Evolutionary conservation across 2,329 filamentous ascomycete species (phyloP).

Genomic region (Davidsoniella australis): DNA sequence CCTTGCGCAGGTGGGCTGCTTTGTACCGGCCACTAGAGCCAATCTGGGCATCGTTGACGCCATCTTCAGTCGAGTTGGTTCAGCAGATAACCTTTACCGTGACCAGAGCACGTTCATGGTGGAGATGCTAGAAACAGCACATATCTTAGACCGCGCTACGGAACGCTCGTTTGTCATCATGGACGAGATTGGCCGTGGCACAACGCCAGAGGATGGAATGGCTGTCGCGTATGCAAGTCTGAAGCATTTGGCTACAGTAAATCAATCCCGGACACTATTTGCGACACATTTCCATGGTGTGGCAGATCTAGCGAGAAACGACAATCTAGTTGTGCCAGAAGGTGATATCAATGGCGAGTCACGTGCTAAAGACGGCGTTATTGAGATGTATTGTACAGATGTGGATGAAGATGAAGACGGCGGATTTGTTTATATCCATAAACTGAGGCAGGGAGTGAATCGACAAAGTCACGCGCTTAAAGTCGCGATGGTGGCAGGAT

Average conservation of each 20-base stretch:
- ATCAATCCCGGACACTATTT: slow-evolving; percentile 67
- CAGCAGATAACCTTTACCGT: slow-evolving; percentile 83
- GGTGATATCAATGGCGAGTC: neutral
- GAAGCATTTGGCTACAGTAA: slow-evolving; percentile 63
- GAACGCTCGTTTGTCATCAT: slow-evolving; percentile 82
- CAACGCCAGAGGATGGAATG: slow-evolving; percentile 78
- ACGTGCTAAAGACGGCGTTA: slow-evolving; percentile 11
- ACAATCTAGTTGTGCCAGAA: slow-evolving; percentile 11
- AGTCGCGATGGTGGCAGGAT: slow-evolving; percentile 72
- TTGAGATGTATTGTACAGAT: slow-evolving; percentile 79
- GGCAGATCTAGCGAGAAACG: slow-evolving; percentile 43
- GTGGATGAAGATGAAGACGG: slow-evolving; percentile 54
- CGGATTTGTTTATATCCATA: slow-evolving; percentile 77
- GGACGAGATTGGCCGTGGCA: slow-evolving; percentile 93
- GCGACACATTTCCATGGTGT: slow-evolving; percentile 88
- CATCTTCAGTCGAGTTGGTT: slow-evolving; percentile 83
- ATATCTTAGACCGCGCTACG: slow-evolving; percentile 75
- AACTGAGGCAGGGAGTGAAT: slow-evolving; percentile 66
- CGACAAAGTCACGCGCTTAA: slow-evolving; percentile 80
- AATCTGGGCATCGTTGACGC: slow-evolving; percentile 87
- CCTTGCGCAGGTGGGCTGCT: slow-evolving; percentile 80
- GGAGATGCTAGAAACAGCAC: slow-evolving; percentile 92
- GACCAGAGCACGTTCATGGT: slow-evolving; percentile 99
- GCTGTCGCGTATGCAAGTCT: slow-evolving; percentile 82
- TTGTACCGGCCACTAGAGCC: slow-evolving; percentile 76